Conservation (phyloP, 208 protist species). For the Phytomonas sp. region DNA sequence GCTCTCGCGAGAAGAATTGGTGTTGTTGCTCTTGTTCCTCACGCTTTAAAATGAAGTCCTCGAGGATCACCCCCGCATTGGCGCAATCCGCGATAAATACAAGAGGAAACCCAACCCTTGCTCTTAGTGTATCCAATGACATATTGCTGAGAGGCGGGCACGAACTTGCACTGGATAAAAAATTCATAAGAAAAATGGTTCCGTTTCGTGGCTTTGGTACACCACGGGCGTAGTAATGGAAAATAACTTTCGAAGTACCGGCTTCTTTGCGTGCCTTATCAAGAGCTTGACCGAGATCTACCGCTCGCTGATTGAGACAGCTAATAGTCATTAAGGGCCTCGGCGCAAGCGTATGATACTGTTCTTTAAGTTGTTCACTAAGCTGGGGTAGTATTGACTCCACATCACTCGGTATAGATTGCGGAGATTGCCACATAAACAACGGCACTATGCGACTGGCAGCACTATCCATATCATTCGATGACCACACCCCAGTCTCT, state of each 20-base stretch:
- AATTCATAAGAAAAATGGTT: conserved; percentile 40
- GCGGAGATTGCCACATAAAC: conserved; percentile 67
- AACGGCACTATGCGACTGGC: conserved; percentile 21
- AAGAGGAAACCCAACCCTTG: conserved; percentile 59
- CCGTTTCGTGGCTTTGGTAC: conserved; percentile 44
- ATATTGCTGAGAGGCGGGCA: conserved; percentile 29
- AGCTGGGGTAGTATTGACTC: conserved; percentile 45
- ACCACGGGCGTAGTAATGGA: conserved; percentile 75
- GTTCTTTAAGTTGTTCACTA: conserved; percentile 44
- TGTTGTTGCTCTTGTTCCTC: conserved; percentile 55
- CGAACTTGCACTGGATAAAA: conserved; percentile 12
- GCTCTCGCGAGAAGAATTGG: conserved; percentile 35
- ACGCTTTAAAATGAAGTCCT: conserved; percentile 46
- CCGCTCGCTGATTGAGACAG: conserved; percentile 45
- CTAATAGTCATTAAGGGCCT: conserved; percentile 39
- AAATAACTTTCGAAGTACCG: conserved; percentile 60
- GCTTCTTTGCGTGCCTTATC: conserved; percentile 57
- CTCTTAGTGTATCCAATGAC: conserved; percentile 46
- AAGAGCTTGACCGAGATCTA: conserved; percentile 47
- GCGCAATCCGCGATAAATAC: conserved; percentile 80
- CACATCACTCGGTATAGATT: conserved; percentile 48
- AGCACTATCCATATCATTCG: conserved; percentile 2
- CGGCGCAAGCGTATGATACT: conserved; percentile 64
- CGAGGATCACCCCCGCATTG: conserved; percentile 55
- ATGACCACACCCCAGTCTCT: neutral